These are phyloP conservation scores for Ustilago hordei DNA, from an alignment of 1,284 basidiomycete species.

Conservation along the genomic window DNA sequence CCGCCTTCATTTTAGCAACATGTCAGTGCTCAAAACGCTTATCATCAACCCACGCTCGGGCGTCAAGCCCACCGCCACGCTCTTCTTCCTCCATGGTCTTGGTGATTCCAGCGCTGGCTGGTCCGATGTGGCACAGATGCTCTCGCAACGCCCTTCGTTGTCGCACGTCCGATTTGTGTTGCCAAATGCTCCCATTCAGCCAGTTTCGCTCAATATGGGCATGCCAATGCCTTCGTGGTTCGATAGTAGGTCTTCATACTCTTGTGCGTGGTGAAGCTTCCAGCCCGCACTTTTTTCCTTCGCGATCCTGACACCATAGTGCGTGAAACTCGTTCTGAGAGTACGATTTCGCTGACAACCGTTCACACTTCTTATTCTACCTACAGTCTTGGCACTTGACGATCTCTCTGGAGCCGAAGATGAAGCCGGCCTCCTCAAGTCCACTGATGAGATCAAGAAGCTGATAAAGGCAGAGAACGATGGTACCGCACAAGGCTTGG, in stretches of 20 bases:
- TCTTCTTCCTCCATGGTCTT: conserved; percentile 67
- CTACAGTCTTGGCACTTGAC: conserved; percentile 51
- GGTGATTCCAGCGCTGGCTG: conserved; percentile 67
- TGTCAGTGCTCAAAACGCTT: conserved; percentile 64
- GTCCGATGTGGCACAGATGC: conserved; percentile 67
- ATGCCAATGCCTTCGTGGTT: conserved; percentile 69
- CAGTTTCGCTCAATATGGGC: conserved; percentile 67
- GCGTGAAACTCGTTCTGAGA: background rate
- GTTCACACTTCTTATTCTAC: background rate
- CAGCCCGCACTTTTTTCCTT: background rate
- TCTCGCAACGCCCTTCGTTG: conserved; percentile 61
- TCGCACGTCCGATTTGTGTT: conserved; percentile 67
- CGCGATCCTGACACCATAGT: background rate
- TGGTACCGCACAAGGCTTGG: conserved; percentile 53
- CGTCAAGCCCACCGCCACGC: conserved; percentile 61
- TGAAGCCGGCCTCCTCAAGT: conserved; percentile 63
- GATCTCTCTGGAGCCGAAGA: conserved; percentile 64
- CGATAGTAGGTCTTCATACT: conserved; percentile 63
- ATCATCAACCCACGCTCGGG: conserved; percentile 62
- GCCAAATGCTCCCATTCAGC: conserved; percentile 67
- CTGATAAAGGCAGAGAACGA: conserved; percentile 65
- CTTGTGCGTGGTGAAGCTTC: conserved; percentile 46
- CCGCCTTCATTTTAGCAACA: conserved; percentile 14
- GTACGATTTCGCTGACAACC: background rate
- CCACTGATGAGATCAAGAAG: conserved; percentile 54